Evolutionary conservation across 257 asterid genomes (phyloP), one percentile per base, ranked within the genome.

Genomic region (Echites panduratus): DNA sequence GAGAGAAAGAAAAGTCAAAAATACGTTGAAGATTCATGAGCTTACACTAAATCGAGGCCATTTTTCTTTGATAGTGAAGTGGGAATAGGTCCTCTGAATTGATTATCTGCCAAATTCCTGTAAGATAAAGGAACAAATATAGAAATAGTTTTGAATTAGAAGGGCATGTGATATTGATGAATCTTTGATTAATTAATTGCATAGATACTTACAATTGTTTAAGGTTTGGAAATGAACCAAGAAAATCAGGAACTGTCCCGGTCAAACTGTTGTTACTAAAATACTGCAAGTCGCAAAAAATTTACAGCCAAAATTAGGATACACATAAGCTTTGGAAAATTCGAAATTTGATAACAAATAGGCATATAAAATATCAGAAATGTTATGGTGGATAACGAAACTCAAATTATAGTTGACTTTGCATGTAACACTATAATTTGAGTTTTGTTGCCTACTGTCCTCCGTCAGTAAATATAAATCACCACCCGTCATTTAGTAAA

Each of bases 201-300:
- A 11, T 19, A 43, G 7, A 20, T 26, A 79, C 91, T 83, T 54
- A 89, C 96, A 89, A 19, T 74, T 66, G 27, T 75, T 78, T 80
- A 40, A 89, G 90, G 75, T 77, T 73, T 0, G 91, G 85, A 4
- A 87, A 75, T 41, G 81, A 32, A 66, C 89, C 86, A 20, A 89
- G 87, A 56, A 84, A 89, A 71, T 79, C 84, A n/a, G 96, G 96
- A 72, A 89, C 79, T 1, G 84, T 76, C 50, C 96, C 96, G 16
- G n/a, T 22, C 76, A 89, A 66, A 71, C 83, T 77, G 78, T 89
- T 85, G 66, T 81, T 78, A 8, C 81, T 82, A 73, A 89, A 59
- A 74, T 89, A 76, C 93, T 87, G 79, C 84, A 76, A 69, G 50
- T 45, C 35, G 17, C 49, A 50, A 66, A 40, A 35, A 54, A 45